phyloP scores from a whole-genome alignment of 208 protist species.

The Herpetomonas muscarum region DNA sequence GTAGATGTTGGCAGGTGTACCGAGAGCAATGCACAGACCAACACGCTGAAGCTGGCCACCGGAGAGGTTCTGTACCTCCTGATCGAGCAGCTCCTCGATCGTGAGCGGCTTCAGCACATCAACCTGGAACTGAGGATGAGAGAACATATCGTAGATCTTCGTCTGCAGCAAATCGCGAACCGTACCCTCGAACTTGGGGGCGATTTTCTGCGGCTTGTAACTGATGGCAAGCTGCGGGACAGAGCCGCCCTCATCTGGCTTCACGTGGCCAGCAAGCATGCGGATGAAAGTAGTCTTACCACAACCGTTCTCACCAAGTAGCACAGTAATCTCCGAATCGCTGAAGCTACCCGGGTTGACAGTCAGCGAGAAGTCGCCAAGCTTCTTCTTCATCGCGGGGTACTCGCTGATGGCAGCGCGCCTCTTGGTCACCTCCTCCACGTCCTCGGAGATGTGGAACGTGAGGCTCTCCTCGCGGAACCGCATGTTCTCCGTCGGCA shows the following conservation, averaged over 20 bases:
- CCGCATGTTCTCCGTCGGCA: slow-evolving; percentile 99
- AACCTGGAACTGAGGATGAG: slow-evolving; percentile 97
- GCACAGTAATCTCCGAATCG: slow-evolving; percentile 99
- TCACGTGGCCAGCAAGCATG: slow-evolving; percentile 96
- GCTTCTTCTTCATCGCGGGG: slow-evolving; percentile 96
- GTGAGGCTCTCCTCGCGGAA: slow-evolving; percentile 98
- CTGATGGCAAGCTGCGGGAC: slow-evolving; percentile 97
- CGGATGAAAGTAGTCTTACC: slow-evolving; percentile 99
- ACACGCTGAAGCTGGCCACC: slow-evolving; percentile 99
- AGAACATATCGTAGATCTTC: slow-evolving; percentile 96
- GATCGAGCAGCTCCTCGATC: slow-evolving; percentile 98
- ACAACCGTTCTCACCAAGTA: slow-evolving; percentile 99
- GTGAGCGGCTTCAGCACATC: slow-evolving; percentile 99
- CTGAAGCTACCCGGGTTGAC: slow-evolving; percentile 96
- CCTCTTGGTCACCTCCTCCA: slow-evolving; percentile 76
- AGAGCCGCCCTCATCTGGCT: slow-evolving; percentile 78
- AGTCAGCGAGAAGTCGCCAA: slow-evolving; percentile 93
- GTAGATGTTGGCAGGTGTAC: slow-evolving; percentile 99
- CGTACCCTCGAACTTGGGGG: slow-evolving; percentile 97
- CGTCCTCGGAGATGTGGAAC: slow-evolving; percentile 92
- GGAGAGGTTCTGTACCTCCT: slow-evolving; percentile 97
- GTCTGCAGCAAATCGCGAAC: slow-evolving; percentile 96
- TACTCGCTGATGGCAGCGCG: slow-evolving; percentile 88
- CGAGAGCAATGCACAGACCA: slow-evolving; percentile 97
- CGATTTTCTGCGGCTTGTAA: slow-evolving; percentile 99